A percentile compares a stretch with the other conserved stretches of the same genome.
phyloP scores from a whole-genome alignment of 1,284 basidiomycete species.

The Naganishia sp. region DNA sequence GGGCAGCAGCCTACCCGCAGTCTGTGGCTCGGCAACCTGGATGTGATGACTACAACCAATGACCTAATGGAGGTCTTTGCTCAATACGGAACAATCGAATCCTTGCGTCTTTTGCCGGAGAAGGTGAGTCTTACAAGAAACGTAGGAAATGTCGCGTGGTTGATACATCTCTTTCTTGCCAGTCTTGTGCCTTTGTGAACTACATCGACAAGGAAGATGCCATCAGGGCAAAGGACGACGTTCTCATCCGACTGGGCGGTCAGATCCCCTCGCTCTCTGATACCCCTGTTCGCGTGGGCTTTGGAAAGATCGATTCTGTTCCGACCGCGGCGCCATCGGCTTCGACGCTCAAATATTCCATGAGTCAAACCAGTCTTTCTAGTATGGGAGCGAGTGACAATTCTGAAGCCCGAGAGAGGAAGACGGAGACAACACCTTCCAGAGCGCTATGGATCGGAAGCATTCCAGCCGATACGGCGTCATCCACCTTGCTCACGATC shows the following conservation, averaged over 20 bases:
- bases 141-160: not conserved
- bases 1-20: conserved; percentile 86
- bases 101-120: conserved; percentile 86
- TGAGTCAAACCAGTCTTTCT: conserved; percentile 34
- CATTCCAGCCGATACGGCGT: conserved; percentile 88
- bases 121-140: conserved; percentile 65
- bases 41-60: conserved; percentile 87
- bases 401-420: conserved; percentile 59
- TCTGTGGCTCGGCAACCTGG: conserved; percentile 96
- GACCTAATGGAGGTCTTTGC: conserved; percentile 93
- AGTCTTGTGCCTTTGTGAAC: conserved; percentile 99
- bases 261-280: conserved; percentile 85
- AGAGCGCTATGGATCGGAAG: conserved; percentile 94
- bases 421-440: conserved; percentile 69
- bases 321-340: conserved; percentile 72
- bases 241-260: conserved; percentile 88
- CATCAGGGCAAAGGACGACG: conserved; percentile 92
- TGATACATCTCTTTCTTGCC: not conserved
- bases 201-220: conserved; percentile 94
- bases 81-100: conserved; percentile 94
- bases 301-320: conserved; percentile 93
- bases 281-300: conserved; percentile 92
- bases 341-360: conserved; percentile 35
- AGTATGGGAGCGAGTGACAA: conserved; percentile 60
- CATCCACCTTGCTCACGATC: conserved; percentile 75